Conservation (phyloP, 108 stramenopile genomes). For the Nitzschia sp. region DNA sequence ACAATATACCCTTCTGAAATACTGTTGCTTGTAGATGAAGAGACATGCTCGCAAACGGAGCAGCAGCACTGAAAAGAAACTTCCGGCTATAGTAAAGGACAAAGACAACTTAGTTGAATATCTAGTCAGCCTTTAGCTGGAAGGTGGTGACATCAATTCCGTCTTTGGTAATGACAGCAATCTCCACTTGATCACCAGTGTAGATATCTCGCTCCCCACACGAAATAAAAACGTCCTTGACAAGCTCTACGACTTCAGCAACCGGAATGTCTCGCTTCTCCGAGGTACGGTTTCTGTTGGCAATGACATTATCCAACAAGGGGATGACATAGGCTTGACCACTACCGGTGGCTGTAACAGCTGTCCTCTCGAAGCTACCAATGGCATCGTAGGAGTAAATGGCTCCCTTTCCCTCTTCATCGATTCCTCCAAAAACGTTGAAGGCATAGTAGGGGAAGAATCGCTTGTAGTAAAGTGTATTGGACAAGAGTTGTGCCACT, state of each 20-base stretch:
- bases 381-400: conserved; percentile 99
- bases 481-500: conserved; percentile 93
- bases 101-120: too few relatives aligned
- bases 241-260: conserved; percentile 91
- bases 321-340: conserved; percentile 92
- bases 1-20: too few relatives aligned
- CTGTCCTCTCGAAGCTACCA: conserved; percentile 91
- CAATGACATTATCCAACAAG: conserved; percentile 93
- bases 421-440: conserved; percentile 95
- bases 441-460: conserved; percentile 99
- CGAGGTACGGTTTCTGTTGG: conserved; percentile 89
- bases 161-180: conserved; percentile 84
- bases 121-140: conserved; percentile 91
- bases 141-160: conserved; percentile 82
- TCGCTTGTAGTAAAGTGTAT: conserved; percentile 94
- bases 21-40: too few relatives aligned
- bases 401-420: conserved; percentile 93
- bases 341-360: conserved; percentile 80
- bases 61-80: too few relatives aligned
- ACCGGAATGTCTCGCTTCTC: conserved; percentile 75
- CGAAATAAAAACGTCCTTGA: conserved; percentile 95
- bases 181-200: conserved; percentile 96
- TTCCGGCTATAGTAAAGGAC: too few relatives aligned
- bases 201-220: conserved; percentile 98
- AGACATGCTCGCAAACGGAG: too few relatives aligned